These are phyloP conservation scores for Eucalyptus fibrosa DNA, from an alignment of 345 rosid species.

Conservation along the genomic window DNA sequence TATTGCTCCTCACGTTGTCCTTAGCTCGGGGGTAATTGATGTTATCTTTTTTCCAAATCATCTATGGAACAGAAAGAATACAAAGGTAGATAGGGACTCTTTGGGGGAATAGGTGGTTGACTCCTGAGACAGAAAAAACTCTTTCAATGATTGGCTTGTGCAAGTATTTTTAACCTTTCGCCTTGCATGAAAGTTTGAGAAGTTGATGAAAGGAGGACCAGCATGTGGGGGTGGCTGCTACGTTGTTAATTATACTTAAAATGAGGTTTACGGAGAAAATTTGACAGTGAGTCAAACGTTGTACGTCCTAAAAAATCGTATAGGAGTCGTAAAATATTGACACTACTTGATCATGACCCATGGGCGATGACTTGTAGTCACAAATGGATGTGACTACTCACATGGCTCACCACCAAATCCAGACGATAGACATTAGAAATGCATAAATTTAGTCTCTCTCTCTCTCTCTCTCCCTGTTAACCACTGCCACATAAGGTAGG, in stretches of 20 bases:
- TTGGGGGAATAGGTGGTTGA: neutral
- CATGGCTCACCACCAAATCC: neutral
- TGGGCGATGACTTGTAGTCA: neutral
- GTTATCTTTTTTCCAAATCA: neutral
- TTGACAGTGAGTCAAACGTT: neutral
- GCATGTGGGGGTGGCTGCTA: neutral
- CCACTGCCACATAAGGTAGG: neutral
- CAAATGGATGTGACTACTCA: neutral
- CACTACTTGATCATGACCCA: neutral
- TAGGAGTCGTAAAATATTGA: neutral
- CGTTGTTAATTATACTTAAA: neutral
- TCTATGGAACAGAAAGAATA: neutral
- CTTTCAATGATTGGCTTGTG: neutral
- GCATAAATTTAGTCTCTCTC: neutral
- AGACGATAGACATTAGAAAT: neutral
- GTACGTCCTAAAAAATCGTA: neutral
- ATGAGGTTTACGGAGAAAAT: neutral
- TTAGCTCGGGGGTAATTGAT: neutral
- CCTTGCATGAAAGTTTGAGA: neutral
- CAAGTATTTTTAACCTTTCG: neutral
- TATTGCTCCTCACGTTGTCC: neutral
- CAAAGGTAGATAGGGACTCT: neutral
- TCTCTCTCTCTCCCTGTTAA: neutral
- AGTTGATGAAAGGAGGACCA: neutral
- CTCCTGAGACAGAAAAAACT: neutral